Evolutionary conservation across 345 rosid species (phyloP).

Genomic region (Linum tenue): DNA sequence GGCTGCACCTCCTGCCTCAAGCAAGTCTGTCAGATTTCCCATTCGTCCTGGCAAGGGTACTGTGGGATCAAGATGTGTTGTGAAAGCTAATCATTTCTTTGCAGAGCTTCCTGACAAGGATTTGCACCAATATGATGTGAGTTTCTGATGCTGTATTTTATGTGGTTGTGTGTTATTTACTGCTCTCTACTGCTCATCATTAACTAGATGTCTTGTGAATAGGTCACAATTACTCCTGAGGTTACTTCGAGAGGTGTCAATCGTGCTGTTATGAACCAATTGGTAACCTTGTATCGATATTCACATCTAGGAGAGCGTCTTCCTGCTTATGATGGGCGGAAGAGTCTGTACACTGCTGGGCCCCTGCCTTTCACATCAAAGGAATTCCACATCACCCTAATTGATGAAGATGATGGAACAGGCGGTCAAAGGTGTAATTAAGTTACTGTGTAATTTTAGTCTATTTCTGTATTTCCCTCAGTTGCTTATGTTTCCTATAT

Average conservation of each 20-base stretch:
- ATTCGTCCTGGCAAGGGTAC: conserved; percentile 27
- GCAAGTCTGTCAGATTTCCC: conserved; percentile 27
- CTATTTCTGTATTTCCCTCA: not conserved
- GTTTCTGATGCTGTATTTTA: conserved; percentile 2
- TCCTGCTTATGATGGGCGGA: conserved; percentile 37
- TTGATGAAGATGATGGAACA: conserved; percentile 24
- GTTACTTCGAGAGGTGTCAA: conserved; percentile 21
- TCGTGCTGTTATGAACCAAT: conserved; percentile 24
- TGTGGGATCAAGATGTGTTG: conserved; percentile 26
- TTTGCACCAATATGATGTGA: conserved; percentile 32
- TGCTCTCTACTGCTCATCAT: not conserved
- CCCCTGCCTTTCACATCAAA: conserved; percentile 29
- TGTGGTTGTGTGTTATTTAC: not conserved
- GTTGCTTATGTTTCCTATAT: not conserved
- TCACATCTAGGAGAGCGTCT: conserved; percentile 28
- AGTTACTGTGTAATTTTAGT: not conserved
- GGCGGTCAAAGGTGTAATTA: conserved; percentile 18
- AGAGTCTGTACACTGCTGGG: conserved; percentile 31
- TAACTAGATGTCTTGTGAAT: not conserved
- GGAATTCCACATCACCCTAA: conserved; percentile 21
- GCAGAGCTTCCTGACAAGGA: conserved; percentile 27
- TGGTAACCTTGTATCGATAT: conserved; percentile 24
- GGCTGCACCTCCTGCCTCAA: conserved; percentile 50
- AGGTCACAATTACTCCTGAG: conserved; percentile 33
- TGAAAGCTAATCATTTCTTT: conserved; percentile 39